phyloP scores from a whole-genome alignment of 805 yeast genomes.

The Candida piceae region DNA sequence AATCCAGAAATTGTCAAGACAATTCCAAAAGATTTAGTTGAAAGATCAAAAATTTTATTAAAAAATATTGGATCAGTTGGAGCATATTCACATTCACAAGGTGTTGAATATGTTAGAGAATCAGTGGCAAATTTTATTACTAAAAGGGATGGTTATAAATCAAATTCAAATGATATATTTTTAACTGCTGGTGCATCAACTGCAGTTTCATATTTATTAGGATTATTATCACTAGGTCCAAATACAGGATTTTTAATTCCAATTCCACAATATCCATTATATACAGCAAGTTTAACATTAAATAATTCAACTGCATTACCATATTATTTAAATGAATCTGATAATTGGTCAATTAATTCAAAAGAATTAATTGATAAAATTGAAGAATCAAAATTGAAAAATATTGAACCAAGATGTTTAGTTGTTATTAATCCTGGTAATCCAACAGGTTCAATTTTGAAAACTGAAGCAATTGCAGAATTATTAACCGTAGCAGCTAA shows the following conservation, averaged over 20 bases:
- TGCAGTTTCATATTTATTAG: conserved; percentile 78
- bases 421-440: conserved; percentile 98
- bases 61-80: conserved; percentile 77
- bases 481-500: conserved; percentile 78
- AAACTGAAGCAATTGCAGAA: conserved; percentile 59
- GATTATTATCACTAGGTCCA: conserved; percentile 61
- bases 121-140: conserved; percentile 78
- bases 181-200: conserved; percentile 94
- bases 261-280: conserved; percentile 96
- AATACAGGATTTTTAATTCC: conserved; percentile 85
- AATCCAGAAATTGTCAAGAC: conserved; percentile 26
- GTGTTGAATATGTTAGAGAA: conserved; percentile 65
- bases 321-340: conserved; percentile 75
- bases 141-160: conserved; percentile 67
- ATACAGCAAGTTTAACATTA: conserved; percentile 89
- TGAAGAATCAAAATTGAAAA: conserved; percentile 41
- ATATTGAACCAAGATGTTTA: conserved; percentile 65
- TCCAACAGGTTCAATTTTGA: conserved; percentile 89
- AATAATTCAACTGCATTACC: conserved; percentile 81
- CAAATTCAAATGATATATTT: conserved; percentile 69
- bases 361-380: conserved; percentile 54
- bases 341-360: conserved; percentile 81
- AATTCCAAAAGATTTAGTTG: conserved; percentile 64
- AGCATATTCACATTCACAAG: conserved; percentile 93
- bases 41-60: conserved; percentile 62